These are phyloP conservation scores for Solanum hybrid DNA, from an alignment of 305 asterid genomes.

Conservation along the genomic window DNA sequence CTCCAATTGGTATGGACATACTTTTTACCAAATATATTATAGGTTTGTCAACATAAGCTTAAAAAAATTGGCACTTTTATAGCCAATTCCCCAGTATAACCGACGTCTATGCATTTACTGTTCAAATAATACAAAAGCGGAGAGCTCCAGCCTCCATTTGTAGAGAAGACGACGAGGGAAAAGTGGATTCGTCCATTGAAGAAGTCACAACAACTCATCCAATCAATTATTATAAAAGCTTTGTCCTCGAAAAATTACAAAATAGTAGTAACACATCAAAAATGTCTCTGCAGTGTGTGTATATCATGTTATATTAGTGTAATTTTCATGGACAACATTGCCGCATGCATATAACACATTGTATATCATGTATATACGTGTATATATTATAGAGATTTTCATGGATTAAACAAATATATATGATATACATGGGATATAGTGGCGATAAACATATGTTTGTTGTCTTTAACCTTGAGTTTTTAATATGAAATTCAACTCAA, in stretches of 20 bases:
- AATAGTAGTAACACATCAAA: background rate
- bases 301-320: background rate
- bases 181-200: background rate
- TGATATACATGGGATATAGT: background rate
- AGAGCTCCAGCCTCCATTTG: background rate
- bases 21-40: background rate
- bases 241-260: background rate
- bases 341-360: background rate
- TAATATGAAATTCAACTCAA: background rate
- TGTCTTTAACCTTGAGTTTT: background rate
- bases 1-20: background rate
- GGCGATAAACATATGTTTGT: background rate
- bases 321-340: background rate
- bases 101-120: background rate
- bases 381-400: background rate
- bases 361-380: background rate
- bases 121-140: background rate
- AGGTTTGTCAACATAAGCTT: background rate
- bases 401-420: background rate
- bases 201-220: background rate
- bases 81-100: background rate
- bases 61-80: background rate
- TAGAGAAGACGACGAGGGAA: background rate
- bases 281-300: background rate
- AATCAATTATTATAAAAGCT: background rate